A percentile compares a stretch with the other conserved stretches of the same genome.
Evolutionary conservation across 192 early-diverging fungal genomes (phyloP).

Genomic region (Coemansia sp.): DNA sequence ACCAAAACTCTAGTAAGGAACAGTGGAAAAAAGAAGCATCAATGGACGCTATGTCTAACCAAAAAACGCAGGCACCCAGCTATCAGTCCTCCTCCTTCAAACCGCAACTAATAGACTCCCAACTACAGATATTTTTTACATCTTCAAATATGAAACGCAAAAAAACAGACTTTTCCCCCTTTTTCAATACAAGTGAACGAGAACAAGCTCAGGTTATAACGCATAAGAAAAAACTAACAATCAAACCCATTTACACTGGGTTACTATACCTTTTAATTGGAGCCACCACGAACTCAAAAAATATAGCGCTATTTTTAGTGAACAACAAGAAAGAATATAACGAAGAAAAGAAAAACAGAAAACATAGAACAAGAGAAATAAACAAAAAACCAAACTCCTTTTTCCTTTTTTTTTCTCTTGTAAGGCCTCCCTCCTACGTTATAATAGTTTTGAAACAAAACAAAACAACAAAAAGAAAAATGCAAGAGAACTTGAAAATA

Average conservation of each 20-base stretch:
- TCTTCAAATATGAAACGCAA: neutral
- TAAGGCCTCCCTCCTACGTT: no score
- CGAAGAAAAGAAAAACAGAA: conserved; percentile 3
- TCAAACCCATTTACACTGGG: neutral
- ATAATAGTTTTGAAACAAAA: no score
- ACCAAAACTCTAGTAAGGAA: conserved; percentile 5
- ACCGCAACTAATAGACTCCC: neutral
- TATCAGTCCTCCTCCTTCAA: neutral
- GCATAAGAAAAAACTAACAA: neutral
- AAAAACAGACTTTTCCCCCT: neutral
- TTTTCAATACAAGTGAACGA: neutral
- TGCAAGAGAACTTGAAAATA: no score
- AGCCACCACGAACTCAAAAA: neutral
- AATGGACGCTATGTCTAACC: neutral
- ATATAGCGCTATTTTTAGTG: neutral
- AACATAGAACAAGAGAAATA: neutral
- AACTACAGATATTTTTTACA: neutral
- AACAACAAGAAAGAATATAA: conserved; percentile 7
- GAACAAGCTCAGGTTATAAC: neutral
- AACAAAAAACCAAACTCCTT: no score
- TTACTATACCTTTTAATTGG: neutral
- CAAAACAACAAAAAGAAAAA: no score
- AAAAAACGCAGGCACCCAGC: neutral
- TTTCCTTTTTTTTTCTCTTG: no score
- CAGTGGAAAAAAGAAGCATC: neutral